Evolutionary conservation across 495 filamentous ascomycete species (phyloP).

Genomic region (Diplogelasinospora grovesii): DNA sequence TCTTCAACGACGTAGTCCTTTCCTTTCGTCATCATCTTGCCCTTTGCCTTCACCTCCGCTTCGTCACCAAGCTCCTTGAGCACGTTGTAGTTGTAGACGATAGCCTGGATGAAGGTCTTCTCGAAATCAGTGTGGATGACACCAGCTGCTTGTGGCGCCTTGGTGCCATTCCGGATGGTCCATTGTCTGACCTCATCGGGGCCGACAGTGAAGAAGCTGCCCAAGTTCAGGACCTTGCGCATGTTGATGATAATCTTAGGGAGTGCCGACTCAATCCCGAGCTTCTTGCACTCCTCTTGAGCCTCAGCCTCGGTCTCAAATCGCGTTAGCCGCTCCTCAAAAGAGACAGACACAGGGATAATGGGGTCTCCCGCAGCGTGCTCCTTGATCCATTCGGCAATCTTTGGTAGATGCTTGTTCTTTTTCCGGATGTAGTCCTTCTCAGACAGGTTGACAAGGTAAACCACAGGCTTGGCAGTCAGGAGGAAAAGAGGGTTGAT

Average conservation of each 20-base stretch:
- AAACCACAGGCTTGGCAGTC: constrained; percentile 95
- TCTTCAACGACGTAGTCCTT: constrained; percentile 91
- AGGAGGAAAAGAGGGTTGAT: constrained; percentile 97
- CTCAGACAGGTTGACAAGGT: constrained; percentile 94
- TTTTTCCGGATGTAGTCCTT: constrained; percentile 97
- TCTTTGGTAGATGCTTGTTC: constrained; percentile 95
- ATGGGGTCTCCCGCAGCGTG: constrained; percentile 82
- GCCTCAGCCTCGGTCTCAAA: constrained; percentile 71
- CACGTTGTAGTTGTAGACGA: constrained; percentile 78
- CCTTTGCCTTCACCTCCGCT: constrained; percentile 77
- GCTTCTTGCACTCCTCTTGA: constrained; percentile 81
- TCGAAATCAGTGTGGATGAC: constrained; percentile 99
- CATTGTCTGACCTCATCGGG: constrained; percentile 97
- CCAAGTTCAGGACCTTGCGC: constrained; percentile 82
- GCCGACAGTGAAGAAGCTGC: constrained; percentile 96
- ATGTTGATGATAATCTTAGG: constrained; percentile 94
- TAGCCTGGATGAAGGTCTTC: constrained; percentile 97
- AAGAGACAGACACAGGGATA: constrained; percentile 83
- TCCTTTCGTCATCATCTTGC: constrained; percentile 97
- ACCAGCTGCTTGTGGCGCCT: constrained; percentile 94
- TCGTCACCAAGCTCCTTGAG: constrained; percentile 88
- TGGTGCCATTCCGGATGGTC: constrained; percentile 94
- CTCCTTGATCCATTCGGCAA: constrained; percentile 89
- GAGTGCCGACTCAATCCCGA: constrained; percentile 79
- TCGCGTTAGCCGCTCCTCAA: constrained; percentile 84